Percentiles rank a stretch among this genome's conserved stretches.
Evolutionary conservation across 139 green algal species (phyloP).

Genomic region (Pseudopediastrum boryanum): DNA sequence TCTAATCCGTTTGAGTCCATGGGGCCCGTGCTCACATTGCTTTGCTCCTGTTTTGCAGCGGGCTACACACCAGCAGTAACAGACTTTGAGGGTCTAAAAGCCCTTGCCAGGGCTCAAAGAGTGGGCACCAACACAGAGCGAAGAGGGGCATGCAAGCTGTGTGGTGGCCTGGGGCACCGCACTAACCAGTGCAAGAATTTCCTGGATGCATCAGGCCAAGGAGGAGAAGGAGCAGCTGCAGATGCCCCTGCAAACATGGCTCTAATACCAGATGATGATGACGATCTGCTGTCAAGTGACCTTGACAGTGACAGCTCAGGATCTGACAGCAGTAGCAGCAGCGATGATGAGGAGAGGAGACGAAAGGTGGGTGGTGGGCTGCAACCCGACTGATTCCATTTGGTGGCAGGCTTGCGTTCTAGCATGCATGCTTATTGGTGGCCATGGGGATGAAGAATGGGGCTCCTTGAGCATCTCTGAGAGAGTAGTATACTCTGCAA

Average conservation of each 20-base stretch:
- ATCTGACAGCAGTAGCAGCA: conserved; percentile 32
- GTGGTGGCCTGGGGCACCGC: conserved; percentile 85
- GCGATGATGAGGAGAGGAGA: not conserved
- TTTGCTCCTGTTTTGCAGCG: conserved; percentile 27
- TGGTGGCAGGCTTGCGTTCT: not conserved
- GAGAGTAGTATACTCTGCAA: conserved; percentile 13
- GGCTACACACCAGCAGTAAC: conserved; percentile 76
- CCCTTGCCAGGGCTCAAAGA: conserved; percentile 71
- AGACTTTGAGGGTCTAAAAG: conserved; percentile 72
- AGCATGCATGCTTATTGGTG: not conserved
- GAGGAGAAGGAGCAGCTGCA: conserved; percentile 3
- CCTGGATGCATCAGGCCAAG: conserved; percentile 20
- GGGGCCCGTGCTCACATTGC: not conserved
- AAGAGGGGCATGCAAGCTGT: conserved; percentile 83
- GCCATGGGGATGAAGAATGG: not conserved
- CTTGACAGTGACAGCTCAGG: conserved; percentile 33
- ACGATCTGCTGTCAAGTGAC: conserved; percentile 23
- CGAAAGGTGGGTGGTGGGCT: not conserved
- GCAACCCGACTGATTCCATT: not conserved
- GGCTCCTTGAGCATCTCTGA: not conserved
- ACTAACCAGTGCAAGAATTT: conserved; percentile 83
- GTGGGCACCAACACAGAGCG: conserved; percentile 51
- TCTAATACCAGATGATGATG: conserved; percentile 30
- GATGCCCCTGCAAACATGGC: conserved; percentile 3
- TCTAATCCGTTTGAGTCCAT: not conserved